Evolutionary conservation across 805 yeast genomes (phyloP), one percentile per base, ranked within the genome.

Genomic region (Sungouiella blattae): DNA sequence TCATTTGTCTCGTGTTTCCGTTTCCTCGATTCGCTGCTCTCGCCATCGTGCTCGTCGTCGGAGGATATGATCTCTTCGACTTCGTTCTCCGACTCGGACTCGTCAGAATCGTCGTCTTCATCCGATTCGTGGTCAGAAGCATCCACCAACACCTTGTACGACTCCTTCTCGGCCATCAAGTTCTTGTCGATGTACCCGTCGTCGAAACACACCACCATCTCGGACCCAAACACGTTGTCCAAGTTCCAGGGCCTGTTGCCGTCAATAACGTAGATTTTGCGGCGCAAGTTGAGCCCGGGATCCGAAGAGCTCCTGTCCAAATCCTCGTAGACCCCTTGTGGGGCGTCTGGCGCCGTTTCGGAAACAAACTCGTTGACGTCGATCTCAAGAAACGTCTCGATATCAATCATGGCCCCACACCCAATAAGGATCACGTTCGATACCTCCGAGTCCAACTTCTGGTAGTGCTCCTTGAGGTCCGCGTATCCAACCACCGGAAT

Each of bases 191-290:
- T 70, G 30, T 68, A 67, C 0, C 96, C 96, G 55, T 91, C 98
- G 53, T 89, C 98, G 41, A 89, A 75, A 58, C 98, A 89, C 5
- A 71, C 71, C 4, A 93, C 77, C 43, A 78, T 71, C 7, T 78
- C 77, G 5, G 91, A 80, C 1, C 95, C 96, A 68, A 85, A 89
- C 30, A 93, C 52, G 54, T 93, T 93, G 56, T 89, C 96, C 44
- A 93, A 65, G 60, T 89, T 89, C 98, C 98, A 93, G 4, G 98
- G 99, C 44, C 98, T 67, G 46, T 85, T 93, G 3, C 95, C 88
- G 60, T 93, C 99, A 37, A 93, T 71, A 8, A 94, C 75, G 50
- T 87, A 94, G 2, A 91, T 74, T 37, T 71, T 77, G 44, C 93
- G 71, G 31, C 62, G 72, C 26, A 71, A 55, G 13, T 36, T 38